Conservation (phyloP, 2,329 filamentous ascomycete genomes). For the Escovopsis sp. region DNA sequence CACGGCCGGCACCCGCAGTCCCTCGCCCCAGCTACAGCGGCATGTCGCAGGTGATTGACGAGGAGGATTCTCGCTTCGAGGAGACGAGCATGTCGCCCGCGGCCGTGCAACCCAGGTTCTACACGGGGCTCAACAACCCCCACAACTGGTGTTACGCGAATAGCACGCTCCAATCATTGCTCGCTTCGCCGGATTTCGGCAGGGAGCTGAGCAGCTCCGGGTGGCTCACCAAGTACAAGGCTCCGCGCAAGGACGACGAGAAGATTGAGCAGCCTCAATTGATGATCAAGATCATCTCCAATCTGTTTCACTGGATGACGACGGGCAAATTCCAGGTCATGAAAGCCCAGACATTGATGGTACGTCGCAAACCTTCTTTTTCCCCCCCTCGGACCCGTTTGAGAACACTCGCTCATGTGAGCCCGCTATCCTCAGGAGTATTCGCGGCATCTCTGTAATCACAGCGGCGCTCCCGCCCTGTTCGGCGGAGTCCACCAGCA, state of each 20-base stretch:
- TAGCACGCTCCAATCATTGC: slow-evolving; percentile 71
- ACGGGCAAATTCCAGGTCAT: slow-evolving; percentile 35
- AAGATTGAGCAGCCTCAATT: slow-evolving; percentile 39
- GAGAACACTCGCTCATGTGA: neutral
- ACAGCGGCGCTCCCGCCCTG: slow-evolving; percentile 16
- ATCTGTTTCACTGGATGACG: slow-evolving; percentile 42
- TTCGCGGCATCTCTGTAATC: slow-evolving; percentile 23
- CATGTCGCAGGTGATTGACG: slow-evolving; percentile 32
- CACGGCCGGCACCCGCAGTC: slow-evolving; percentile 52
- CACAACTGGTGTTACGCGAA: slow-evolving; percentile 86
- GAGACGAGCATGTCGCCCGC: slow-evolving; percentile 23
- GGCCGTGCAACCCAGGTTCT: slow-evolving; percentile 20
- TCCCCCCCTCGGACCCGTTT: neutral
- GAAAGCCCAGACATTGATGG: slow-evolving; percentile 42
- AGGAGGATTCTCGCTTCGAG: slow-evolving; percentile 18
- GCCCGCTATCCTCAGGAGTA: slow-evolving; percentile 34
- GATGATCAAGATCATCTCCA: slow-evolving; percentile 44
- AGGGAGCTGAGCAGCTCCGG: slow-evolving; percentile 43
- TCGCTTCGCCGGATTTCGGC: slow-evolving; percentile 56
- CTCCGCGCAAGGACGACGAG: slow-evolving; percentile 49
- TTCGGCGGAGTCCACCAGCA: slow-evolving; percentile 71
- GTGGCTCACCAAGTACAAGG: slow-evolving; percentile 50
- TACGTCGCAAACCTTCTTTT: slow-evolving; percentile 19
- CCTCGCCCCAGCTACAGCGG: slow-evolving; percentile 68
- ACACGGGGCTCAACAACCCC: slow-evolving; percentile 63